Evolutionary conservation across 1,284 basidiomycete genomes (phyloP).

Genomic region (Cystobasidiaceae sp.): DNA sequence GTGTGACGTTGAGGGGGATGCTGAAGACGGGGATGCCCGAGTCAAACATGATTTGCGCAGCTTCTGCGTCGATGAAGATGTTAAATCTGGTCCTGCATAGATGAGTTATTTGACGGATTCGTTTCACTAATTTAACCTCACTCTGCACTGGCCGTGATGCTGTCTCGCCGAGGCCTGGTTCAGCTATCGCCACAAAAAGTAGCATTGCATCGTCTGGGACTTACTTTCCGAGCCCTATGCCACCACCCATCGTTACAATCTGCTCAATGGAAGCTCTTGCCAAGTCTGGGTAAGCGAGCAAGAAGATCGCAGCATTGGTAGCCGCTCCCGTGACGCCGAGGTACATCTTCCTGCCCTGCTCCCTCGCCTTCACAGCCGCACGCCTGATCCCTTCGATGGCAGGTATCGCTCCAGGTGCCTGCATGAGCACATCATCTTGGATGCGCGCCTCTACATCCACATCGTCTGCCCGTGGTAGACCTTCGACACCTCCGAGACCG

Average conservation of each 20-base stretch:
- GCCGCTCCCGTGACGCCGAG: conserved; percentile 70
- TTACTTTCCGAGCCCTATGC: conserved; percentile 67
- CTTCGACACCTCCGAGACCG: conserved; percentile 72
- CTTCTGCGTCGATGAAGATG: conserved; percentile 73
- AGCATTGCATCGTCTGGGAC: background rate
- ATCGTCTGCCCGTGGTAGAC: conserved; percentile 50
- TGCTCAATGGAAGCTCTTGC: conserved; percentile 59
- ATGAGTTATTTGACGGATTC: no score
- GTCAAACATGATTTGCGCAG: conserved; percentile 70
- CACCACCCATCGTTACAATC: conserved; percentile 81
- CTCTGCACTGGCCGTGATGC: background rate
- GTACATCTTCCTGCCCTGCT: conserved; percentile 52
- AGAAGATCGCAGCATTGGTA: conserved; percentile 77
- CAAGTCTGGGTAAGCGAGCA: conserved; percentile 64
- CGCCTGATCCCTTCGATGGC: background rate
- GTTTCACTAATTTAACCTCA: no score
- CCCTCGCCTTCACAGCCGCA: conserved; percentile 9
- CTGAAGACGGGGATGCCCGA: conserved; percentile 50
- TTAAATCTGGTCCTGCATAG: conserved; percentile 57
- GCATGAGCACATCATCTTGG: no score
- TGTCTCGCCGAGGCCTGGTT: background rate
- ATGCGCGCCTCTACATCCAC: background rate
- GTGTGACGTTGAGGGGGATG: conserved; percentile 79
- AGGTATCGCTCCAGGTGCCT: background rate
- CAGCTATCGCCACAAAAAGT: background rate